Base-by-base conservation (phyloP, 352 stramenopile species). In the Pythium volutum region DNA sequence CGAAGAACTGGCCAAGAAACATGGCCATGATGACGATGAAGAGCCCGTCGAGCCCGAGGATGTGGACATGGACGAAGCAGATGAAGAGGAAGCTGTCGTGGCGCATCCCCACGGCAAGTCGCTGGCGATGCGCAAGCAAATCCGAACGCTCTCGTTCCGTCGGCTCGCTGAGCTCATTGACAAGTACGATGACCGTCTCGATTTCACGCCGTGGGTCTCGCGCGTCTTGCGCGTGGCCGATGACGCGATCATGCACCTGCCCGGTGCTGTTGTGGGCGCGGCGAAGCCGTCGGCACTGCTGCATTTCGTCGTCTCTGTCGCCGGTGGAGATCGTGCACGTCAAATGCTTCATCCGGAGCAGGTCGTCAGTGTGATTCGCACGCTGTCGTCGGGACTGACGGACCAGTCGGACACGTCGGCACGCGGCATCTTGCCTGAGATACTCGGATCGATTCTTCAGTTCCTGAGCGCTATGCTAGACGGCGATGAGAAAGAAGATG, bases 401-500 rank as follows among this genome's bases (percentile, higher is more conserved):
- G 62, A 70, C 25, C 45, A 52, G 53, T 25, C 60, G 1, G 62
- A 66, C 22, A 53, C 76, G 23, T 51, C 69, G 4, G 59, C 60
- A 25, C 80, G 75, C 36, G 81, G 81, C 6, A 78, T 93, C 50
- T 72, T 75, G 3, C 81, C 80, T 2, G 75, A 89, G 20, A 84
- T 93, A 42, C 67, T 96, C 27, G 79, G 87, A 20, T 68, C 71
- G 0, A 69, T 96, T 47, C 47, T 96, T 12, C 76, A 87, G 54
- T 96, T 93, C 53, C 76, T 95, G 69, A 81, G 76, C 18, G 80
- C 81, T 7, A 60, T 96, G 38, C 59, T 96, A n/a, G 85, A 92
- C 47, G 80, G 79, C 18, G 87, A 94, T 48, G 86, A 81, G 65
- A 67, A 74, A 27, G 38, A 74, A 4, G 52, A 62, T 20, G 43